These are phyloP conservation scores for Lithospermum erythrorhizon DNA, from an alignment of 257 asterid genomes.

Conservation along the genomic window DNA sequence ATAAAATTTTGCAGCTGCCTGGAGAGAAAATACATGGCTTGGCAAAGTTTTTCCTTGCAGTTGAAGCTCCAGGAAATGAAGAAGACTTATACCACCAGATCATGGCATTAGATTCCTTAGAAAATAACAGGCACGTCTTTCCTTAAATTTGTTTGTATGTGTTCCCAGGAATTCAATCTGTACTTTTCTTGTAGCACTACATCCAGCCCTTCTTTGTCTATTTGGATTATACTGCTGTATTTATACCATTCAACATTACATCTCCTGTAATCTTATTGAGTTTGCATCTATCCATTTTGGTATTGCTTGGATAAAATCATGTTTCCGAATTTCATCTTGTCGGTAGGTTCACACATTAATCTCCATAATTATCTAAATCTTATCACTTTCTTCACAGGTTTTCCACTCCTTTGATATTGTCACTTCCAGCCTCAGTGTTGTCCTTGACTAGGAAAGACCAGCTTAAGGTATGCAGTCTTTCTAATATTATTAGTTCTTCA, in stretches of 20 bases:
- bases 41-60: conserved; percentile 78
- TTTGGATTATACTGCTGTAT: background rate
- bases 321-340: background rate
- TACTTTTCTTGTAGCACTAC: background rate
- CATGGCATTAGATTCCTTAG: conserved; percentile 72
- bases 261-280: background rate
- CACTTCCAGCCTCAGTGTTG: conserved; percentile 72
- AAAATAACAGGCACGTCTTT: conserved; percentile 50
- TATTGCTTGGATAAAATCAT: background rate
- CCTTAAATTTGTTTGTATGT: background rate
- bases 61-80: conserved; percentile 78
- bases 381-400: conserved; percentile 35
- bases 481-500: no score
- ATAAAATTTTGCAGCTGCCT: conserved; percentile 56
- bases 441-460: conserved; percentile 68
- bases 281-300: background rate
- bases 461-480: conserved; percentile 51
- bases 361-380: background rate
- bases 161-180: background rate
- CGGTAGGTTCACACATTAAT: background rate
- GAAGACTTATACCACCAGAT: conserved; percentile 75
- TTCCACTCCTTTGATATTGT: conserved; percentile 69
- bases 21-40: conserved; percentile 77
- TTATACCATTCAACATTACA: background rate
- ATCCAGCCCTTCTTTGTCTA: background rate